These are phyloP conservation scores for Fusarium veterinarium DNA, from an alignment of 2,329 filamentous ascomycete genomes.

Conservation along the genomic window DNA sequence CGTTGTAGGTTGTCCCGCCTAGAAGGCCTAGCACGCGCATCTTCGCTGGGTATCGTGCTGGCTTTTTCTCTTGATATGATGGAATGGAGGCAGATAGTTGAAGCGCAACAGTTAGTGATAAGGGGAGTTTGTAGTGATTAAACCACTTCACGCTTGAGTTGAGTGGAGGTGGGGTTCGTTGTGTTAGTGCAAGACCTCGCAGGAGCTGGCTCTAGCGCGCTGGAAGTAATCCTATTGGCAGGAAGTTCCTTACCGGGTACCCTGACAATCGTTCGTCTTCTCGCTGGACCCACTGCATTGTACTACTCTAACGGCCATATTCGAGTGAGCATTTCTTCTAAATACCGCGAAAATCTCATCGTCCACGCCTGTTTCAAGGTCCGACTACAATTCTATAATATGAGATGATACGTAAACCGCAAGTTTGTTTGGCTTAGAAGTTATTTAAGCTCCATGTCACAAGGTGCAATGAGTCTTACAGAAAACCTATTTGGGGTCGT, in stretches of 20 bases:
- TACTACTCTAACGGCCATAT: not conserved
- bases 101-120: not conserved
- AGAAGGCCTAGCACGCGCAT: slow-evolving; percentile 13
- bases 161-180: not conserved
- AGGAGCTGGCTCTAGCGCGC: rapidly evolving
- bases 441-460: no score
- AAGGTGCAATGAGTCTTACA: no score
- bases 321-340: not conserved
- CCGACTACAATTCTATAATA: no score
- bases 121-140: not conserved
- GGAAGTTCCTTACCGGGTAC: not conserved
- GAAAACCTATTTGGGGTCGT: no score
- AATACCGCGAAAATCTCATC: not conserved
- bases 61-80: rapidly evolving
- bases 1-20: slow-evolving; percentile 7
- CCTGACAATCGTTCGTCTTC: rapidly evolving
- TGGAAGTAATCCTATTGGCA: not conserved
- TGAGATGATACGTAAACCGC: no score
- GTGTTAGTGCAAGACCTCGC: not conserved
- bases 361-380: no score
- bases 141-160: not conserved
- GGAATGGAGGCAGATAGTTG: not conserved
- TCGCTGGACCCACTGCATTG: rapidly evolving
- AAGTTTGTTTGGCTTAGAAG: no score
- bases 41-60: rapidly evolving